A percentile compares a stretch with the other conserved stretches of the same genome.
These are phyloP conservation scores for Euphorbia celastroides DNA, from an alignment of 441 rosid genomes.

Conservation along the genomic window DNA sequence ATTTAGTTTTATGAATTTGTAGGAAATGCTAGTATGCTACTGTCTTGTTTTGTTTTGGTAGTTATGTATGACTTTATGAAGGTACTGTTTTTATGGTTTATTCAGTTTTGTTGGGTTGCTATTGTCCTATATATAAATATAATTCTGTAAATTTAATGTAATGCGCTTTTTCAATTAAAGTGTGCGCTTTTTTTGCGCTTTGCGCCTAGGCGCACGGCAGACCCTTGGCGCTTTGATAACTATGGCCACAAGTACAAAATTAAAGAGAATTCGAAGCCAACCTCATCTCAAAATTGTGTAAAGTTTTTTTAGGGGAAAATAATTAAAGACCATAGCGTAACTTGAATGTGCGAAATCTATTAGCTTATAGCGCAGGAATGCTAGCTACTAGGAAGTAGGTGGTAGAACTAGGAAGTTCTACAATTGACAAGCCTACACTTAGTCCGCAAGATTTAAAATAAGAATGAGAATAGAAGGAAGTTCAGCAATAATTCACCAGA, in stretches of 20 bases:
- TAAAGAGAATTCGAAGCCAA: background rate
- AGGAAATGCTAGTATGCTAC: too few relatives aligned
- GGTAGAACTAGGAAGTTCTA: background rate
- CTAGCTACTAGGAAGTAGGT: background rate
- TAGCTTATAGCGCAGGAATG: background rate
- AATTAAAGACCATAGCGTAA: background rate
- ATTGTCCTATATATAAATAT: too few relatives aligned
- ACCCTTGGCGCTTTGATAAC: too few relatives aligned
- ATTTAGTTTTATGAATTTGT: too few relatives aligned
- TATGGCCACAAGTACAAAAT: background rate
- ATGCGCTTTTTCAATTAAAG: too few relatives aligned
- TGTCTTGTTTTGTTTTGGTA: background rate
- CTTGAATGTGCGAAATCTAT: background rate
- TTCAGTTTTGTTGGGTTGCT: too few relatives aligned
- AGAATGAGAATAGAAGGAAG: background rate
- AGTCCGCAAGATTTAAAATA: too few relatives aligned
- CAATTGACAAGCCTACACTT: slow-evolving; percentile 1
- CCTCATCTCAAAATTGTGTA: background rate
- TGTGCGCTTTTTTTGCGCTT: too few relatives aligned
- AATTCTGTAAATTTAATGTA: too few relatives aligned
- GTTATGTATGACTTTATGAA: too few relatives aligned
- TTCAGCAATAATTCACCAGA: background rate
- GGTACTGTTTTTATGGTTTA: too few relatives aligned
- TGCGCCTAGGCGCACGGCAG: too few relatives aligned
- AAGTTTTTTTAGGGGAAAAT: background rate